Evolutionary conservation across 78 protist genomes (phyloP).

Genomic region (Parvularia atlantis): DNA sequence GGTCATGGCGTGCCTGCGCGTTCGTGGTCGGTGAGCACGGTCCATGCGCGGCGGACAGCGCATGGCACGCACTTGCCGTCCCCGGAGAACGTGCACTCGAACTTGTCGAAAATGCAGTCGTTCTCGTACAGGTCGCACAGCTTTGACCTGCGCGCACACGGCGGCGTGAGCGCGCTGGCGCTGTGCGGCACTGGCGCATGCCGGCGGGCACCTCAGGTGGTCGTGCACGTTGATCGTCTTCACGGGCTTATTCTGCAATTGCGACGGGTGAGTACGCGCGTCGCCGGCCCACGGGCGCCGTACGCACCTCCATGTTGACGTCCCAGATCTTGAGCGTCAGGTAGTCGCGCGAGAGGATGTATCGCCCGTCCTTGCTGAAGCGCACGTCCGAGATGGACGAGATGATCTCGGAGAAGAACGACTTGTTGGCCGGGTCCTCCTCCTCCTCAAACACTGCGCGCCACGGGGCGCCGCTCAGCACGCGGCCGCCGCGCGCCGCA

Average conservation of each 20-base stretch:
- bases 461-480: background rate
- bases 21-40: background rate
- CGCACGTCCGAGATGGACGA: conserved; percentile 77
- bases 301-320: conserved; percentile 44
- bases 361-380: conserved; percentile 73
- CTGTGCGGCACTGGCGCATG: too few relatives aligned
- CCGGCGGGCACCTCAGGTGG: too few relatives aligned
- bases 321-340: conserved; percentile 88
- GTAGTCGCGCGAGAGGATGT: conserved; percentile 88
- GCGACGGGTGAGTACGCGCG: too few relatives aligned
- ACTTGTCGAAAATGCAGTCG: conserved; percentile 89
- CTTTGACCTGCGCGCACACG: too few relatives aligned
- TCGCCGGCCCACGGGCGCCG: too few relatives aligned
- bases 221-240: conserved; percentile 70
- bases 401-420: conserved; percentile 86
- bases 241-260: conserved; percentile 69
- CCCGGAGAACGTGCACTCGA: conserved; percentile 67
- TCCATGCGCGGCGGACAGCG: background rate
- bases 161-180: conserved; percentile 25
- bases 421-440: conserved; percentile 35
- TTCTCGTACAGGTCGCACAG: conserved; percentile 88
- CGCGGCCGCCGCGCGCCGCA: conserved; percentile 16
- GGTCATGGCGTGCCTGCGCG: conserved; percentile 31
- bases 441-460: conserved; percentile 37
- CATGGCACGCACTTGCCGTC: conserved; percentile 24